Base-by-base conservation (phyloP, 169 alveolate species). In the Plasmodium cynomolgi region DNA sequence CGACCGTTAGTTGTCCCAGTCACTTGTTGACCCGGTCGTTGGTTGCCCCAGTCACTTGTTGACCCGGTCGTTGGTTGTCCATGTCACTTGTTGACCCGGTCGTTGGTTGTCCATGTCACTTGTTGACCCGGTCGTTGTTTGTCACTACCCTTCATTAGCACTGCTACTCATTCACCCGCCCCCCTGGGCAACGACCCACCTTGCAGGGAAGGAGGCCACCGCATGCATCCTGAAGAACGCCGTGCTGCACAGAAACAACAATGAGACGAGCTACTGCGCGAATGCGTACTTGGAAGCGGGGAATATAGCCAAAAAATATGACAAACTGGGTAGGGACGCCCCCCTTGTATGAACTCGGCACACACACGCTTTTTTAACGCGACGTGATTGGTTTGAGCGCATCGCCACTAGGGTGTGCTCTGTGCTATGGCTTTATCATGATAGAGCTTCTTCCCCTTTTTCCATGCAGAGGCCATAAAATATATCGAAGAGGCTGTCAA, bases 241-340 rank as follows among this genome's bases (percentile, higher is more conserved):
- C 17, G 6, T 50, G 1, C 71, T 85, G 71, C 84, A 85, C 71
- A 85, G 41, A 85, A 85, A 75, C 8, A 85, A 85, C 72, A 85
- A 74, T 7, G 93, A 85, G 44, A 85, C 93, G 11, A 85, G 93
- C 31, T 85, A 85, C 71, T 85, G 93, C 31, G 93, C 93, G n/a
- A 85, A 85, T 56, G 93, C 93, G 1, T 85, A 85, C 81, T 50
- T 85, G 58, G 93, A 85, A 34, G 93, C 93, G 68, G 93, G 93
- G 31, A 85, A 85, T 50, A 85, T 85, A 85, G 84, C 93, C 17
- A 85, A 85, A 85, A 85, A 85, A 85, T 85, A 85, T 37, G 93
- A 85, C 68, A 85, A 85, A 85, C 9, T 75, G 44, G 93, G 93
- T 85, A 47, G 62, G 73, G 56, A 20, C 77, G 34, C 54, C 23